Evolutionary conservation across 495 filamentous ascomycete genomes (phyloP).

Genomic region (Acidomyces sp.): DNA sequence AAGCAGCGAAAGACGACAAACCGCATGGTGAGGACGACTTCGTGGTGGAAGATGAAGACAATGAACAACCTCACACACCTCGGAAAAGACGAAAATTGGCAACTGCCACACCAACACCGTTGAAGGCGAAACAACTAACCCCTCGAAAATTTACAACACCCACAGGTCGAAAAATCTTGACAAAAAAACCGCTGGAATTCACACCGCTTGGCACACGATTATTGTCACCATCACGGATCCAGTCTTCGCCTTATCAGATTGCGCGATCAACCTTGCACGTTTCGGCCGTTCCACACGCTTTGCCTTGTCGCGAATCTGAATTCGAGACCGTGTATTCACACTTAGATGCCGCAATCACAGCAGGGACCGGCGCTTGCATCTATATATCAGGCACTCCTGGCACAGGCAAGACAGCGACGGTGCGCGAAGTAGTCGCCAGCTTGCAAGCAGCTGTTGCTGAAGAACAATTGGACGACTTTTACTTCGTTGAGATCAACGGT

Average conservation of each 20-base stretch:
- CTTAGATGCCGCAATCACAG: constrained; percentile 86
- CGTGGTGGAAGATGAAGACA: constrained; percentile 33
- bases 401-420: constrained; percentile 97
- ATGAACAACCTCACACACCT: constrained; percentile 42
- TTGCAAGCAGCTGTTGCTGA: constrained; percentile 70
- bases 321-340: constrained; percentile 86
- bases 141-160: constrained; percentile 52
- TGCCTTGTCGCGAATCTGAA: constrained; percentile 86
- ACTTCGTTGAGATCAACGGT: constrained; percentile 98
- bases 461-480: constrained; percentile 96
- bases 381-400: constrained; percentile 99
- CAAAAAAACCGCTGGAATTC: constrained; percentile 90
- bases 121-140: constrained; percentile 41
- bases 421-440: constrained; percentile 84
- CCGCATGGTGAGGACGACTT: constrained; percentile 37
- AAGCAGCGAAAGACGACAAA: constrained; percentile 23
- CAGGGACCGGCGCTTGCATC: constrained; percentile 86
- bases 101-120: constrained; percentile 41
- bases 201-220: constrained; percentile 82
- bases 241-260: constrained; percentile 81
- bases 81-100: constrained; percentile 42
- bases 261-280: constrained; percentile 85
- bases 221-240: constrained; percentile 61
- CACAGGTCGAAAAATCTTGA: constrained; percentile 57
- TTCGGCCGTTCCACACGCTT: constrained; percentile 71